Evolutionary conservation across 225 moss, liverwort and hornwort species (phyloP), one percentile per base, ranked within the genome.

Genomic region (Marchantia polymorpha): DNA sequence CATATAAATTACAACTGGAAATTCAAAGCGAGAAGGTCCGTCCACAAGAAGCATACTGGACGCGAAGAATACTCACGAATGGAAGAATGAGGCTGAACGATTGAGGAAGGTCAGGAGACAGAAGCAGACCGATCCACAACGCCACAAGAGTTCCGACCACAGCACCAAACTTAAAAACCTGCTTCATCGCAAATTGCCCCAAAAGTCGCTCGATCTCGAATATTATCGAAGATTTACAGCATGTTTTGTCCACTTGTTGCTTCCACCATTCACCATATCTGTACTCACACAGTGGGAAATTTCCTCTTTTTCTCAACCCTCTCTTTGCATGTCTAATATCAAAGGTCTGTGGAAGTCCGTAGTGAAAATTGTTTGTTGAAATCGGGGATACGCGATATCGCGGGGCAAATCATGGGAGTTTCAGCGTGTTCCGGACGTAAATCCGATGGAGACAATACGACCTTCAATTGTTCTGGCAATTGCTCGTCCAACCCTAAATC

Each of bases 91-190:
- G 88, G 25, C 82, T 81, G 67, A 86, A 69, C 6, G 91, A 84
- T 0, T 65, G 58, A 84, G 92, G 91, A 30, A 94, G 84, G 52
- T 87, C 85, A 29, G 81, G 60, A 4, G 90, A 84, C 31, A 91
- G 82, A n/a, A 96, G 88, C 27, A 94, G 82, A 64, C 92, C 87
- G 25, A 94, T 85, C 92, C 94, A 96, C 49, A 91, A 64, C 70
- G 84, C 86, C 14, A 82, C 64, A 1, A 88, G 74, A 8, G 88
- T 83, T n/a, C 77, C 75, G 52, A 85, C 67, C 27, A 90, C 56
- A 81, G 86, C 89, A 0, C 87, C 89, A 31, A 91, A 70, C 87
- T 94, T 94, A 90, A 89, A 90, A 79, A 96, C 91, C 79, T 91
- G 96, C 90, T 93, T 96, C 96, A 96, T 96, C 51, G 13, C 31